A percentile compares a stretch with the other conserved stretches of the same genome.
These are phyloP conservation scores for Artemisia argyi DNA, from an alignment of 129 eudicot species.

Conservation along the genomic window DNA sequence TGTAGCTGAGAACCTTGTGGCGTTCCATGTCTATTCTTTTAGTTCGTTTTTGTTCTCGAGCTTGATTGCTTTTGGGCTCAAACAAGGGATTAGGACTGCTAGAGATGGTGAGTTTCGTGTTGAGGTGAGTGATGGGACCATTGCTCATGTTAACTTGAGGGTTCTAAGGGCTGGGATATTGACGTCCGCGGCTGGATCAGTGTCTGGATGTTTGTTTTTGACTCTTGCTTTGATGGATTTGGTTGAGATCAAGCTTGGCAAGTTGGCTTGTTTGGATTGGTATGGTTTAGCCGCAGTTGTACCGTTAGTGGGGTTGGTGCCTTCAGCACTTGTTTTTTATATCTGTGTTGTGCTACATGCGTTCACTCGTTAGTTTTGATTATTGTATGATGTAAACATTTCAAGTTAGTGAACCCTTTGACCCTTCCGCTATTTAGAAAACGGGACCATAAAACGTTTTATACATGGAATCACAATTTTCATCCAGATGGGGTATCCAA, in stretches of 20 bases:
- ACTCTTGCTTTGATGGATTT: constrained; percentile 58
- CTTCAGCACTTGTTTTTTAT: constrained; percentile 53
- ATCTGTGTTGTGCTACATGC: constrained; percentile 58
- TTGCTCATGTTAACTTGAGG: constrained; percentile 43
- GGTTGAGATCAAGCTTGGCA: constrained; percentile 67
- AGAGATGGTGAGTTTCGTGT: constrained; percentile 33
- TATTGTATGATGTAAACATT: not conserved
- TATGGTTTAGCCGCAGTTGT: constrained; percentile 47
- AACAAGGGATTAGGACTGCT: constrained; percentile 49
- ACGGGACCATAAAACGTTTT: no score
- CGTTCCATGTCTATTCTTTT: constrained; percentile 62
- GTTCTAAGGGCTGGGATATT: constrained; percentile 46
- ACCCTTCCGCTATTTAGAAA: not conserved
- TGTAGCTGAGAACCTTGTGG: constrained; percentile 44
- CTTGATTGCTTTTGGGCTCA: constrained; percentile 57
- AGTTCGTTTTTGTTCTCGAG: constrained; percentile 73
- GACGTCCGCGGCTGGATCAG: constrained; percentile 62
- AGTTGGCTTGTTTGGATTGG: constrained; percentile 46
- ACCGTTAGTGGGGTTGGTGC: constrained; percentile 53
- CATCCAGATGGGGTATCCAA: no score
- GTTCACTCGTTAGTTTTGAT: constrained; percentile 36
- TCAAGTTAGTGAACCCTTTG: not conserved
- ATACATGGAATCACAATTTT: no score
- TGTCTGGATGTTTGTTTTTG: constrained; percentile 59
- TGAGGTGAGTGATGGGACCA: constrained; percentile 32